phyloP scores from a whole-genome alignment of 1,284 basidiomycete genomes.

The Wallemia mellicola region DNA sequence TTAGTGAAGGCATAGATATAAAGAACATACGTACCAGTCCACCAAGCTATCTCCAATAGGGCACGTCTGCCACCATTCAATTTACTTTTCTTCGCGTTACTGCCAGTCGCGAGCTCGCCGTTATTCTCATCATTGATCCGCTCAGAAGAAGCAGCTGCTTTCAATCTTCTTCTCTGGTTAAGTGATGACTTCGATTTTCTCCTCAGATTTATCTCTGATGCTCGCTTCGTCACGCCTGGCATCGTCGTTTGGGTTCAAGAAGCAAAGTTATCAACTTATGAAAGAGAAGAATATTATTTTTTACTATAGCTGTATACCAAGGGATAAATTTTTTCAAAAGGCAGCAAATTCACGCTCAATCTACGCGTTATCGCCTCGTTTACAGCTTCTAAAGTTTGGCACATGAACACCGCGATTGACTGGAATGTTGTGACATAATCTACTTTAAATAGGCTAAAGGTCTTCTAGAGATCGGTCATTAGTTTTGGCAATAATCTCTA shows the following conservation, averaged over 20 bases:
- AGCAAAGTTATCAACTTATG: background rate
- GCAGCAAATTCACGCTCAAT: background rate
- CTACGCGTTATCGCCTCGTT: too few relatives aligned
- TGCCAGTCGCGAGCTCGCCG: background rate
- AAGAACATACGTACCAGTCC: background rate
- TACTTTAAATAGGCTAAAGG: background rate
- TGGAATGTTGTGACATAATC: background rate
- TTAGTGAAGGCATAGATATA: background rate
- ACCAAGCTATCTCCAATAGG: background rate
- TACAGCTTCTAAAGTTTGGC: background rate
- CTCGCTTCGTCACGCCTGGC: background rate
- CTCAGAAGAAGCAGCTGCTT: background rate
- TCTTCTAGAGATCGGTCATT: too few relatives aligned
- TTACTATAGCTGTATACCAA: too few relatives aligned
- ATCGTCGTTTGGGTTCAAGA: background rate
- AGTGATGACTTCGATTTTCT: background rate
- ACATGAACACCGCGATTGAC: background rate
- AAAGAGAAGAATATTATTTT: background rate
- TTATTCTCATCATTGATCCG: background rate
- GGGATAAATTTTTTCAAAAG: too few relatives aligned
- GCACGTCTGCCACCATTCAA: background rate
- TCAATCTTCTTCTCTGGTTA: background rate
- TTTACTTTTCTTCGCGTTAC: background rate
- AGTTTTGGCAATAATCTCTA: too few relatives aligned
- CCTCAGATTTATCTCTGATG: background rate